phyloP scores from a whole-genome alignment of 2,329 filamentous ascomycete species.

The Ophiocordyceps camponoti-rufipedis region DNA sequence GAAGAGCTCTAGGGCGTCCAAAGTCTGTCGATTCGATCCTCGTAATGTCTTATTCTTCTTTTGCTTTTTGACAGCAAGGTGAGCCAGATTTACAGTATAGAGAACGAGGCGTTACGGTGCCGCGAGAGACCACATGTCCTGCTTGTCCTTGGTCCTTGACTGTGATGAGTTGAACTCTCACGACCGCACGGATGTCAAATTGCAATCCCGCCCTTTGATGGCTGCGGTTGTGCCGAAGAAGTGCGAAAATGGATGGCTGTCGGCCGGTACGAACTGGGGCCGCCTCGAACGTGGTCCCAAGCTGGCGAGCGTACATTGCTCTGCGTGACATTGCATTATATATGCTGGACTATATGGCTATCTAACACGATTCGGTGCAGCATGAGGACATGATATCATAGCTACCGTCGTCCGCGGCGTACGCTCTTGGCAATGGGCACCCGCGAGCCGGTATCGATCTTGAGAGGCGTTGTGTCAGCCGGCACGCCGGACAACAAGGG shows the following conservation, averaged over 20 bases:
- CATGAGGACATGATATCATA: neutral
- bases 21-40: neutral
- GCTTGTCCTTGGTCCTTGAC: too few species aligned
- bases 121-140: too few species aligned
- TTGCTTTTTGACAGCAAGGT: too few species aligned
- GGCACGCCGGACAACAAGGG: neutral
- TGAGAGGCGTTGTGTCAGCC: neutral
- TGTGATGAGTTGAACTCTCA: too few species aligned
- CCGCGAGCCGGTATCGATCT: neutral
- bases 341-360: neutral
- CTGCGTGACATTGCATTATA: neutral
- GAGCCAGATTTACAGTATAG: too few species aligned
- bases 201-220: slow-evolving; percentile 75
- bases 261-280: slow-evolving; percentile 5
- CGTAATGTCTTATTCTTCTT: neutral
- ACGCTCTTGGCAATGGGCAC: neutral
- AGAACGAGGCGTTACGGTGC: too few species aligned
- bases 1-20: slow-evolving; percentile 15
- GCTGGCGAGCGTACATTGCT: neutral
- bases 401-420: neutral
- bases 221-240: slow-evolving; percentile 97
- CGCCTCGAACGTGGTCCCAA: neutral
- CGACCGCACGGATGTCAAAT: slow-evolving; percentile 97
- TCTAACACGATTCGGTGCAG: too few species aligned
- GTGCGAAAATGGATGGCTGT: slow-evolving; percentile 51